Conservation (phyloP, 2,329 filamentous ascomycete genomes). For the Hirsutella minnesotensis region DNA sequence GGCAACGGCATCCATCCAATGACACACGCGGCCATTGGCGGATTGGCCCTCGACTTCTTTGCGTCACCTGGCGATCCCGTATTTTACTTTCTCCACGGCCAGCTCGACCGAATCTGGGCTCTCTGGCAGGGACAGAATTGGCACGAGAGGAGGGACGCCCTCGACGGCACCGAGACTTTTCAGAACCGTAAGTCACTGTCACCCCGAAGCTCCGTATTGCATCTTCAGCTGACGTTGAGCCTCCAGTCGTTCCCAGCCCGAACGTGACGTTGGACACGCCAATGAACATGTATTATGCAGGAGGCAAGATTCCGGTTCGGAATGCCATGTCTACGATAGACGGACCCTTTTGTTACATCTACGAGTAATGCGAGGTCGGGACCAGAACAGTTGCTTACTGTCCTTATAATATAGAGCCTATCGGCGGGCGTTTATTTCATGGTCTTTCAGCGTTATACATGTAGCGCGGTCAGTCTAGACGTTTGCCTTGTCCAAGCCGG, state of each 20-base stretch:
- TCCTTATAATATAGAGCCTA: not conserved
- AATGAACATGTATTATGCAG: slow-evolving; percentile 2
- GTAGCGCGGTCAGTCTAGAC: too few species aligned
- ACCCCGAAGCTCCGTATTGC: not conserved
- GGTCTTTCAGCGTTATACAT: too few species aligned
- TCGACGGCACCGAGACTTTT: slow-evolving; percentile 1
- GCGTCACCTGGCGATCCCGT: slow-evolving; percentile 2
- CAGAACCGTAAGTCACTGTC: slow-evolving; percentile 1
- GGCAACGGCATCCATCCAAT: not conserved
- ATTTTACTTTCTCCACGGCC: slow-evolving; percentile 3
- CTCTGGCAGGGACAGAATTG: slow-evolving; percentile 5
- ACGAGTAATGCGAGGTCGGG: not conserved
- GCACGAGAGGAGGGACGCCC: not conserved
- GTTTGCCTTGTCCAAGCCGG: too few species aligned
- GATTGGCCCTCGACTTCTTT: slow-evolving; percentile 3
- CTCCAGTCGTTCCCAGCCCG: not conserved
- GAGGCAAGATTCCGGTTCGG: not conserved
- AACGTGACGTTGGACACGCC: not conserved
- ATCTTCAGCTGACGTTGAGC: not conserved
- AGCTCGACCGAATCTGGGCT: slow-evolving; percentile 4
- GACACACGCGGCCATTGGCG: slow-evolving; percentile 1
- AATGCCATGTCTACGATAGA: slow-evolving; percentile 3
- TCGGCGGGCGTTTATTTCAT: not conserved
- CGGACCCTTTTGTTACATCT: slow-evolving; percentile 1
- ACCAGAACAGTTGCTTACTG: not conserved